Evolutionary conservation across 2,329 filamentous ascomycete genomes (phyloP).

Genomic region (Thielaviopsis musarum): DNA sequence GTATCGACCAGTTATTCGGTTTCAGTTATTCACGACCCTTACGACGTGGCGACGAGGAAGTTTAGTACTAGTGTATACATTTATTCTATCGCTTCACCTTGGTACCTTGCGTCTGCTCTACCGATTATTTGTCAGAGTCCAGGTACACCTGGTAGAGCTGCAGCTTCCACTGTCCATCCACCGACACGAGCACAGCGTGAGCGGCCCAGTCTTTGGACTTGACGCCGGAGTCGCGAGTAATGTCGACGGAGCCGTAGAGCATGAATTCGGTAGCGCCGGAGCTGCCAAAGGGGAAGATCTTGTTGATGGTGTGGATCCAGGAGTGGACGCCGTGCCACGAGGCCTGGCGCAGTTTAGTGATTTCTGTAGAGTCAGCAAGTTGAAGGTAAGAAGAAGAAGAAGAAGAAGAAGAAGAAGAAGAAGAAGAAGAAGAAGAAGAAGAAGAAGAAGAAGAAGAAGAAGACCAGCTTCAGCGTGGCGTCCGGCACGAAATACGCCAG

Average conservation of each 20-base stretch:
- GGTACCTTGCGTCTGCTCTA: not conserved
- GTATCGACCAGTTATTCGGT: too few species aligned
- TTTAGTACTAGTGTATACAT: too few species aligned
- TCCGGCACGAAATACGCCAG: constrained; percentile 17
- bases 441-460: constrained; percentile 12
- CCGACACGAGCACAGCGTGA: constrained; percentile 28
- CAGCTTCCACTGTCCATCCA: constrained; percentile 34
- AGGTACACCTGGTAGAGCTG: constrained; percentile 37
- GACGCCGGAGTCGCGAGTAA: constrained; percentile 16
- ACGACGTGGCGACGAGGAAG: too few species aligned
- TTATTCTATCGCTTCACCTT: not conserved
- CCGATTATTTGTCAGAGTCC: constrained; percentile 14
- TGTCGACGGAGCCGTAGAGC: constrained; percentile 19
- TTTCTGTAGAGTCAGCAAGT: constrained; percentile 15
- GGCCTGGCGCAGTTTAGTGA: constrained; percentile 12
- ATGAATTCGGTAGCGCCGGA: constrained; percentile 17
- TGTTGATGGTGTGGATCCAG: constrained; percentile 17
- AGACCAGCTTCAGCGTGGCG: constrained; percentile 19
- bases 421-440: not conserved
- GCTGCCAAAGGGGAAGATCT: constrained; percentile 18
- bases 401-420: constrained; percentile 15
- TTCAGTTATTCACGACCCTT: too few species aligned
- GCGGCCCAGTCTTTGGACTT: constrained; percentile 32
- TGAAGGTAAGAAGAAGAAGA: not conserved
- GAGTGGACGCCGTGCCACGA: constrained; percentile 19